Evolutionary conservation across 1,284 basidiomycete genomes (phyloP), one percentile per base, ranked within the genome.

Genomic region (Apiotrichum domesticum): DNA sequence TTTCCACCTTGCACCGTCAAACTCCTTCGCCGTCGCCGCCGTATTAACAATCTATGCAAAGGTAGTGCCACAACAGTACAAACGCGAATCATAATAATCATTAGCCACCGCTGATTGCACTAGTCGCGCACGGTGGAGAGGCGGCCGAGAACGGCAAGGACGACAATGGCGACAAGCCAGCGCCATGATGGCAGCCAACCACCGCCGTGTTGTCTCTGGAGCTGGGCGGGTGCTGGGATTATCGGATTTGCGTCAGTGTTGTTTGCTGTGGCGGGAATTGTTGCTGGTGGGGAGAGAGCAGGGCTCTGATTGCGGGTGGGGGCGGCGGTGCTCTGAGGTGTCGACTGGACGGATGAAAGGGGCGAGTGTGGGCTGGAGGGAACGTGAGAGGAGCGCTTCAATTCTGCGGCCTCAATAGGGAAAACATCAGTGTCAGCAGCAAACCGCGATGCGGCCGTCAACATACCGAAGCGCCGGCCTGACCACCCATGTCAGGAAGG

Each of bases 401-500:
- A 34, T 54, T 51, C 57, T 58, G 57, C 21, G 21, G 21, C 45
- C 57, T 58, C 39, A 50, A 51, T 21, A 21, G 21, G 21, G 41
- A 46, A 45, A 57, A 48, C 29, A 51, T 50, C 58, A 54, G 57
- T 35, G 53, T 42, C 37, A 50, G 49, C 43, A 14, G 35, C 49
- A 43, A 14, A 32, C 29, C 7, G 9, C 33, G 6, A 10, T 11
- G 35, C 35, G 9, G 32, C 43, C 51, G 21, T 46, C 49, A 42
- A 53, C 61, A 57, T 53, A 59, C 55, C 50, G 54, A 57, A 46
- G 47, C 32, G 6, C 14, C 10, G 61, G 51, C 49, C 37, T 51
- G 44, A 21, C 64, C 55, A 37, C 87, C 90, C 90, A 94, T 94
- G 76, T 93, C 93, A 1, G 90, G 90, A 21, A 91, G 76, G 68